Base-by-base conservation (phyloP, 768 basidiomycete genomes). In the Termitomyces sp. region DNA sequence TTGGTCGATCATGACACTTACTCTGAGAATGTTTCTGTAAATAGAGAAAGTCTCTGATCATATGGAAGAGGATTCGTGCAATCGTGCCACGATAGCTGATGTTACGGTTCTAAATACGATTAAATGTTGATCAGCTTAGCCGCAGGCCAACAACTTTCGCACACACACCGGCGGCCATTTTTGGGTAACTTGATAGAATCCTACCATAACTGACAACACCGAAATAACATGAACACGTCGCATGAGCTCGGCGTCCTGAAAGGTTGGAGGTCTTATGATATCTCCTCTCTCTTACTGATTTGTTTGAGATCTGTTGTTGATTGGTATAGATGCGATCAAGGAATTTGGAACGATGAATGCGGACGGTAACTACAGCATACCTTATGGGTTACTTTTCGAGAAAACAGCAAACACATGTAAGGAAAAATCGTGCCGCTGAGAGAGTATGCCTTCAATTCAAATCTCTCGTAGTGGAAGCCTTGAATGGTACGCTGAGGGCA, bases 401-500 rank as follows among this genome's bases (percentile, higher is more conserved):
- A 76, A 79, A 64, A 80, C 78, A 11, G 76, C 72, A 1, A 69
- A 80, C 57, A 75, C 75, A 23, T 63, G 78, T 80, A 54, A 56
- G 75, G 66, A 8, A 8, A 35, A n/a, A 26, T 23, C 26, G 10
- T 21, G 17, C 33, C 7, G 6, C 37, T 5, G 30, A 26, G 12
- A 12, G 30, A 35, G 21, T 56, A 33, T 33, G 1, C 11, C 21
- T 53, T 49, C 15, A 1, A 35, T 43, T 43, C 6, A 11, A 3
- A 28, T 9, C 1, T 14, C 53, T 47, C 26, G 3, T 50, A 80
- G 78, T 80, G 48, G 78, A 80, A 62, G 78, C 78, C 0, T 64
- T 80, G 56, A 79, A 79, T 54, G 78, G 78, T 15, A 79, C 77
- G 0, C 61, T 80, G 11, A 71, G 78, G 23, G 70, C 76, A 5